Base-by-base conservation (phyloP, 2,329 filamentous ascomycete genomes). In the Penicillium sp. region DNA sequence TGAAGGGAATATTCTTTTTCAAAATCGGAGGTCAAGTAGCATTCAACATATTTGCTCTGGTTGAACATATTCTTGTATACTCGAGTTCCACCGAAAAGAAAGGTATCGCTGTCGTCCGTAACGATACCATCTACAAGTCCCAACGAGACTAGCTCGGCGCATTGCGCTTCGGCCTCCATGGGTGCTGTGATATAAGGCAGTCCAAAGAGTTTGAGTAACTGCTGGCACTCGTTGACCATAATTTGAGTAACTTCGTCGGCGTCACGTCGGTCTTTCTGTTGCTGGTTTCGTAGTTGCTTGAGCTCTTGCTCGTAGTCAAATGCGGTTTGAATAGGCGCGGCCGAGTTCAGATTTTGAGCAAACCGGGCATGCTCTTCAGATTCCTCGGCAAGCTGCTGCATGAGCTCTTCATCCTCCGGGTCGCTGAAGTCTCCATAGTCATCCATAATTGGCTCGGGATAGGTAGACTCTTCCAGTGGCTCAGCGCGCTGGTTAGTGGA, bases 61-160 rank as follows among this genome's bases (percentile, higher is more conserved):
- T 97, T 99, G 81, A 99, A 99, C 92, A 99, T 96, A 79, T 99
- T 99, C 75, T 99, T 99, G 82, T 99, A 99, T 22, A 99, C 90
- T 19, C 93, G 84, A 0, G 92, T 99, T 37, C 95, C 96, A 19
- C 95, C 96, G 73, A 99, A 99, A 1, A 99, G 84, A 69, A 99
- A 99, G 0, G 89, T 96, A 79, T 99, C 95, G 3, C 90, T 96
- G 72, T 99, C 95, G 68, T 99, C 95, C 0, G 96, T 99, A 29
- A 99, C 93, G 60, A 99, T 96, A 13, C 96, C 95, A 71, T 99
- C 96, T 9, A 99, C 96, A 0, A 98, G 85, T 0, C 91, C 91
- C 0, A 98, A 80, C 0, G 78, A 79, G 0, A 99, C 93, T 4
- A 99, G 84, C 75, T 96, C 90, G 0, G 95, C 95, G 69, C 95